Evolutionary conservation across 2,329 filamentous ascomycete species (phyloP), one percentile per base, ranked within the genome.

Genomic region (Aspergillus transmontanensis): DNA sequence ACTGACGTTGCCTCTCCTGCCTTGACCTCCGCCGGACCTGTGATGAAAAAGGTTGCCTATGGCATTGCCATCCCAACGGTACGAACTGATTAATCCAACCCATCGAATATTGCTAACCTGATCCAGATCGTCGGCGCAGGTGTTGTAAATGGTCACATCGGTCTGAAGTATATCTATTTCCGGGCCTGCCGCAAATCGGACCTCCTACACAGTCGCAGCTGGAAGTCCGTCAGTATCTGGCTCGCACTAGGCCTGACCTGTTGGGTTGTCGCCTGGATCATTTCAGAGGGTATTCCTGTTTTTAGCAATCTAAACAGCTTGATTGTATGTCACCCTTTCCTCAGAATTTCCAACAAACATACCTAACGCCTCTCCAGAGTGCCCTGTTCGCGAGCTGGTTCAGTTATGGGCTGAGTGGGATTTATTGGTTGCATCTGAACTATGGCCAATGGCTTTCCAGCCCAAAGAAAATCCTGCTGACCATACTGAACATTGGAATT

Each of bases 21-120:
- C 0, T 82, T 92, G 1, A 85, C 87, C 30, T 90, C 88, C 0
- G 85, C 88, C 3, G 82, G 83, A 2, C 74, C 74, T 2, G 71
- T 83, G 0, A 75, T 91, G 59, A 82, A 84, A 53, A 90, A 90
- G 71, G 79, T 89, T 12, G 88, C 89, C 5, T 92, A 87, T 76
- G 89, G 87, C 26, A 80, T 91, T 61, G 89, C 89, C 2, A 83
- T 89, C 3, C 89, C 43, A 23, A 21, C 43, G 12, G 43, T 46
- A 23, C n/a, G 43, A 12, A 46, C n/a, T 5, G 10, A 46, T 46
- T 12, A 12, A 23, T 23, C 10, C 2, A 21, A 7, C 43, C 5
- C 43, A 14, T 6, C 1, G 43, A 21, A 46, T 12, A 23, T 23
- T 23, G 43, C 43, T 46, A 23, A 46, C 21, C n/a, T 4, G 10